These are phyloP conservation scores for Brasilioporus rufonigricans DNA, from an alignment of 768 basidiomycete genomes.

Conservation along the genomic window DNA sequence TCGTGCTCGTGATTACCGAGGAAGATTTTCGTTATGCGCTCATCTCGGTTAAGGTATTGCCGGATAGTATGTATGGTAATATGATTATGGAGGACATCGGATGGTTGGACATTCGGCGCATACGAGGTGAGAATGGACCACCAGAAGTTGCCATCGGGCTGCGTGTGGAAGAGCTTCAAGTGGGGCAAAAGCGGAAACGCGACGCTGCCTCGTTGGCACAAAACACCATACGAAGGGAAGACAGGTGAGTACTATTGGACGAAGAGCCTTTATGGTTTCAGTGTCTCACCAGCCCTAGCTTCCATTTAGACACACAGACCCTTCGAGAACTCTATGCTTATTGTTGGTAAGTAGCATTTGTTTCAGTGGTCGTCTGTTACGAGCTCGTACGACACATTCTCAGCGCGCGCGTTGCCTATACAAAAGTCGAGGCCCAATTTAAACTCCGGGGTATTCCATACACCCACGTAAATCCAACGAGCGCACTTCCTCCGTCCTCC, in stretches of 20 bases:
- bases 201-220: constrained; percentile 5
- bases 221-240: constrained; percentile 21
- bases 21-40: constrained; percentile 79
- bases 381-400: background rate
- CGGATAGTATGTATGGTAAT: constrained; percentile 53
- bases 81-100: constrained; percentile 76
- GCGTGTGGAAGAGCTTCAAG: constrained; percentile 17
- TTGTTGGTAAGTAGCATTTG: constrained; percentile 64
- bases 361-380: background rate
- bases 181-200: constrained; percentile 33
- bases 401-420: constrained; percentile 89
- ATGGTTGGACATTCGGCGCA: constrained; percentile 72
- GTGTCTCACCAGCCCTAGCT: constrained; percentile 30
- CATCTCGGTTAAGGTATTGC: constrained; percentile 58
- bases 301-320: constrained; percentile 69
- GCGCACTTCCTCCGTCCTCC: constrained; percentile 37
- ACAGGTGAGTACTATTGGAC: constrained; percentile 22
- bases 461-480: constrained; percentile 65
- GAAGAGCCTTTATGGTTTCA: background rate
- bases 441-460: constrained; percentile 79
- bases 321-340: constrained; percentile 81
- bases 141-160: constrained; percentile 12
- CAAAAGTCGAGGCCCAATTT: constrained; percentile 84
- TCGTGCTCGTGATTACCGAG: constrained; percentile 80
- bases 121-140: constrained; percentile 45